Evolutionary conservation across 352 stramenopile species (phyloP).

Genomic region (Peronospora tabacina): DNA sequence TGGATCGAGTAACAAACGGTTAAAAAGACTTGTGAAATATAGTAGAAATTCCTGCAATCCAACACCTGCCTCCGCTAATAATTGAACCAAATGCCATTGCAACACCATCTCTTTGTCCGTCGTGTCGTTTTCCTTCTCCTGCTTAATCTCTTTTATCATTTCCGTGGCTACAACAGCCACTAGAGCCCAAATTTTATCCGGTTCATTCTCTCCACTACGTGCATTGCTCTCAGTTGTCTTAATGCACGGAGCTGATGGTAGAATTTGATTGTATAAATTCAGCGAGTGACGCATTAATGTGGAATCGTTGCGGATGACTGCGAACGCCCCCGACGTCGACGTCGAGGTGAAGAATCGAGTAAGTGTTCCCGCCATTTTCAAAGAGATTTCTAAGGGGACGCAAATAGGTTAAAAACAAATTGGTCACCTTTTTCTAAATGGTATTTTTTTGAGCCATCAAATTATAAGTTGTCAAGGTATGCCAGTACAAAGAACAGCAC

Average conservation of each 20-base stretch:
- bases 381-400: neutral
- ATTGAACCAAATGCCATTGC: conserved; percentile 33
- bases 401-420: too few relatives aligned
- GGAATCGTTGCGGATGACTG: conserved; percentile 20
- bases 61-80: conserved; percentile 47
- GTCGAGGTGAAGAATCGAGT: conserved; percentile 18
- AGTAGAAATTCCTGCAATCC: conserved; percentile 56
- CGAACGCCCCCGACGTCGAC: conserved; percentile 14
- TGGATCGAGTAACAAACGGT: conserved; percentile 63
- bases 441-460: too few relatives aligned
- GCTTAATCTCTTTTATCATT: conserved; percentile 36
- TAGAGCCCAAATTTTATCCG: conserved; percentile 36
- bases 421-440: too few relatives aligned
- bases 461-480: too few relatives aligned
- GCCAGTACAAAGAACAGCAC: too few relatives aligned
- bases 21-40: conserved; percentile 71
- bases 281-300: conserved; percentile 28
- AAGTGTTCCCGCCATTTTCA: conserved; percentile 40
- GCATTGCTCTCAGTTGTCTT: conserved; percentile 18
- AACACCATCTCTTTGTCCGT: neutral
- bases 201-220: conserved; percentile 17
- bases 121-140: conserved; percentile 16
- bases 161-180: conserved; percentile 41
- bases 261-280: conserved; percentile 38
- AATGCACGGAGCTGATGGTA: conserved; percentile 14